Evolutionary conservation across 2,329 filamentous ascomycete species (phyloP), one percentile per base, ranked within the genome.

Genomic region (Pseudogymnoascus sp.): DNA sequence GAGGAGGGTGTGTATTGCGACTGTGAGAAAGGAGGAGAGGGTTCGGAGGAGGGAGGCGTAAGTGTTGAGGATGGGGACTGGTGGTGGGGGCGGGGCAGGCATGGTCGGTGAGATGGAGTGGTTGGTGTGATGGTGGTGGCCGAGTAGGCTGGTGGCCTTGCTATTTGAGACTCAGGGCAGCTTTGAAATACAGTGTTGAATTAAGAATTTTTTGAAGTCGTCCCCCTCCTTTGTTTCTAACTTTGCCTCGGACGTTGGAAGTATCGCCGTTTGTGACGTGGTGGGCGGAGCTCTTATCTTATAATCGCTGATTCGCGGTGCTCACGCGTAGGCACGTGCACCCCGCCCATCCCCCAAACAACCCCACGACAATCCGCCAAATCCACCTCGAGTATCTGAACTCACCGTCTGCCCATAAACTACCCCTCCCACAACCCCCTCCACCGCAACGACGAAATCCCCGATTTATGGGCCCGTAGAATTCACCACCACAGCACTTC

Each of bases 1-100:
- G 62, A 90, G 79, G 66, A 90, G 85, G 62, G 87, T 87, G 72
- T 90, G 87, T 64, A 87, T 83, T 63, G 85, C 82, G 60, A 87
- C 84, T 63, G 82, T 85, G 57, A 90, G 80, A 75, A 90, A 89
- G 71, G 82, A 80, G 65, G 80, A 80, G 70, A 89, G 85, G 61
- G 82, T 80, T 61, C 77, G 72, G 65, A 84, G 76, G 66, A 86
- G 77, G 57, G 77, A 74, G n/a, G 66, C 62, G 38, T 64, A 66
- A 50, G 76, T 80, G 62, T 78, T 77, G 60, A 79, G 74, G 43
- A 66, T 63, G 65, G 74, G 68, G 68, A 37, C 9, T 25, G 20
- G 57, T 35, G 53, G 35, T 33, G 57, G 53, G 28, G 57, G 57
- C 33, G 64, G 65, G 50, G 41, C 39, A 62, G 64, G 35, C 60